Conservation (phyloP, 148 eudicot species). For the Cornus suecica region DNA sequence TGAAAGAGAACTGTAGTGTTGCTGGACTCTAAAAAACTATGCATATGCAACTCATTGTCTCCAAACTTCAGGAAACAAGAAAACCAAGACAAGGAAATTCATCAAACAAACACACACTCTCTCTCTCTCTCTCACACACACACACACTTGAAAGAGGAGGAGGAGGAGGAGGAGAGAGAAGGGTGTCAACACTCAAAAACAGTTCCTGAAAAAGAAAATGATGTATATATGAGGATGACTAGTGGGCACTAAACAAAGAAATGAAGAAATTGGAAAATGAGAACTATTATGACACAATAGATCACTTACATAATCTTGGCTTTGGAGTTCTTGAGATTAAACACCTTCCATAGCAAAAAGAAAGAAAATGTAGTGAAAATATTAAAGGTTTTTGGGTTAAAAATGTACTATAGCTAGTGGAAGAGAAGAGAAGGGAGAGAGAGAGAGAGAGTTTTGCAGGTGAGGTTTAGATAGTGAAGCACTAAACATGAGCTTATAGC, state of each 20-base stretch:
- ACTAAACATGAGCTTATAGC: constrained; percentile 48
- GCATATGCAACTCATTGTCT: neutral
- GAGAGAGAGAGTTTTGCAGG: constrained; percentile 26
- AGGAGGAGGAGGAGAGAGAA: neutral
- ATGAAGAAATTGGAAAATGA: constrained; percentile 1
- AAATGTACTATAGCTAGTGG: neutral
- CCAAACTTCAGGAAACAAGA: neutral
- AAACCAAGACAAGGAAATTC: neutral
- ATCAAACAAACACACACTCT: neutral
- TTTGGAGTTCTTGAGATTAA: constrained; percentile 14
- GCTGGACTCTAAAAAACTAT: neutral
- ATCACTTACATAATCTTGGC: neutral
- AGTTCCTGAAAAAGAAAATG: constrained; percentile 9
- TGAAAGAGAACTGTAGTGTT: neutral
- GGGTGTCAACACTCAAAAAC: constrained; percentile 5
- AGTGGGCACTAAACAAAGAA: neutral
- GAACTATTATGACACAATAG: neutral
- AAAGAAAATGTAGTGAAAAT: neutral
- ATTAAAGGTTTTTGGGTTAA: constrained; percentile 3
- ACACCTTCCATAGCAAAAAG: constrained; percentile 15
- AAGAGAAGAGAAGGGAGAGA: neutral
- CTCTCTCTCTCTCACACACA: constrained; percentile 9
- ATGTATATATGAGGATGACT: neutral
- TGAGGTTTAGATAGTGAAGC: constrained; percentile 40
- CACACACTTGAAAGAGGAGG: too few species aligned